These are phyloP conservation scores for Ophiostoma fasciatum DNA, from an alignment of 2,329 filamentous ascomycete genomes.

Conservation along the genomic window DNA sequence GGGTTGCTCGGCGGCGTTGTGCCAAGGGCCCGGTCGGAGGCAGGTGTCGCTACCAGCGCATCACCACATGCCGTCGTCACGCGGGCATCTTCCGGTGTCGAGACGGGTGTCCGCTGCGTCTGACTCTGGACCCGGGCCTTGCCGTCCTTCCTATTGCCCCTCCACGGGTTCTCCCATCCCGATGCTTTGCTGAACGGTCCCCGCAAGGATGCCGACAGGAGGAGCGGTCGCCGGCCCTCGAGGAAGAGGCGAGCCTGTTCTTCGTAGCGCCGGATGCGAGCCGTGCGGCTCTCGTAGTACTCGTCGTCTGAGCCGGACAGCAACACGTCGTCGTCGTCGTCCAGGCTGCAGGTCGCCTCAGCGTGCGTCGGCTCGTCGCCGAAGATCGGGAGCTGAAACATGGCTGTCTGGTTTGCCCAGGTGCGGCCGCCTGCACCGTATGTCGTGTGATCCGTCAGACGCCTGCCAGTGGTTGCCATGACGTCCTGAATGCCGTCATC, in stretches of 20 bases:
- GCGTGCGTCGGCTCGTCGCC: slow-evolving; percentile 3
- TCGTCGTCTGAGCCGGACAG: slow-evolving; percentile 44
- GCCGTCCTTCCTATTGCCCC: slow-evolving; percentile 15
- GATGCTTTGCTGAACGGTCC: slow-evolving; percentile 43
- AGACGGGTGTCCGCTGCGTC: neutral
- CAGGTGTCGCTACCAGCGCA: no score
- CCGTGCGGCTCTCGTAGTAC: slow-evolving; percentile 29
- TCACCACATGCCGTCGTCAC: no score
- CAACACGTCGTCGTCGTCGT: slow-evolving; percentile 36
- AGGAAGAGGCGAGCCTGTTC: slow-evolving; percentile 43
- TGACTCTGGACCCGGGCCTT: neutral
- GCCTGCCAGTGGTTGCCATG: neutral
- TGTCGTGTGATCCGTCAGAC: neutral
- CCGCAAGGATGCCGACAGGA: slow-evolving; percentile 44
- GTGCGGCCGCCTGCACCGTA: neutral
- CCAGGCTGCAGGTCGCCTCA: slow-evolving; percentile 24
- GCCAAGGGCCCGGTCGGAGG: neutral
- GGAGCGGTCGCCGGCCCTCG: slow-evolving; percentile 35
- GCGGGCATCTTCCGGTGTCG: neutral
- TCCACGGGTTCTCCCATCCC: slow-evolving; percentile 41
- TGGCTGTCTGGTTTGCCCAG: neutral
- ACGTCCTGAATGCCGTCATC: slow-evolving; percentile 3
- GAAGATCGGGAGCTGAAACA: slow-evolving; percentile 5
- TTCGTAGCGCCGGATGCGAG: slow-evolving; percentile 41
- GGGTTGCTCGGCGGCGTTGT: slow-evolving; percentile 8